Percentiles rank a stretch among this genome's conserved stretches.
phyloP scores from a whole-genome alignment of 2,329 filamentous ascomycete genomes.

The Pseudogymnoascus sp. region DNA sequence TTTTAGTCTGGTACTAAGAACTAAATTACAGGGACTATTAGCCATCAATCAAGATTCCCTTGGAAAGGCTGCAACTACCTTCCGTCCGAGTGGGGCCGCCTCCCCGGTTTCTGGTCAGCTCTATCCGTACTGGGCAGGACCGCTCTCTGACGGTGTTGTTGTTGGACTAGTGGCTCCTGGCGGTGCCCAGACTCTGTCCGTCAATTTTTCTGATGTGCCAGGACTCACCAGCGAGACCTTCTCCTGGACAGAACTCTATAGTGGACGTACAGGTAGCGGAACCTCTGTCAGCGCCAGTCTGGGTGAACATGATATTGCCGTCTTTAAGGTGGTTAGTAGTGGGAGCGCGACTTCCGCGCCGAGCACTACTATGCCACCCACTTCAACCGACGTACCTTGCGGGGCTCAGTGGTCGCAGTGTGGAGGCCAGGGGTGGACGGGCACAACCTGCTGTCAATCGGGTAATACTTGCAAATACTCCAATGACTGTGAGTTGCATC shows the following conservation, averaged over 20 bases:
- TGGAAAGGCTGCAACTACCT: slow-evolving; percentile 35
- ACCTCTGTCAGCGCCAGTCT: background rate
- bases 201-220: slow-evolving; percentile 37
- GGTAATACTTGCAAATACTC: too few relatives aligned
- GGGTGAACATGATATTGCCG: background rate
- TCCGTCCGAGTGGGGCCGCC: slow-evolving; percentile 26
- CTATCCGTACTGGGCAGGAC: slow-evolving; percentile 37
- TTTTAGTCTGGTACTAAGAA: background rate
- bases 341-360: background rate
- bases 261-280: slow-evolving; percentile 21
- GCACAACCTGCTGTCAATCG: background rate
- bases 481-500: too few relatives aligned
- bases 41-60: slow-evolving; percentile 21
- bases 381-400: background rate
- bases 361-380: background rate
- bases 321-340: background rate
- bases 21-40: slow-evolving; percentile 9
- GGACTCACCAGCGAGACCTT: slow-evolving; percentile 34
- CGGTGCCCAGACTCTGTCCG: slow-evolving; percentile 35
- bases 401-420: background rate
- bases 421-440: background rate
- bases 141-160: slow-evolving; percentile 29
- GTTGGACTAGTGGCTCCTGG: slow-evolving; percentile 33
- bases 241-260: slow-evolving; percentile 32
- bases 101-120: slow-evolving; percentile 36